Evolutionary conservation across 2,329 filamentous ascomycete genomes (phyloP).

Genomic region (Neopestalotiopsis clavispora): DNA sequence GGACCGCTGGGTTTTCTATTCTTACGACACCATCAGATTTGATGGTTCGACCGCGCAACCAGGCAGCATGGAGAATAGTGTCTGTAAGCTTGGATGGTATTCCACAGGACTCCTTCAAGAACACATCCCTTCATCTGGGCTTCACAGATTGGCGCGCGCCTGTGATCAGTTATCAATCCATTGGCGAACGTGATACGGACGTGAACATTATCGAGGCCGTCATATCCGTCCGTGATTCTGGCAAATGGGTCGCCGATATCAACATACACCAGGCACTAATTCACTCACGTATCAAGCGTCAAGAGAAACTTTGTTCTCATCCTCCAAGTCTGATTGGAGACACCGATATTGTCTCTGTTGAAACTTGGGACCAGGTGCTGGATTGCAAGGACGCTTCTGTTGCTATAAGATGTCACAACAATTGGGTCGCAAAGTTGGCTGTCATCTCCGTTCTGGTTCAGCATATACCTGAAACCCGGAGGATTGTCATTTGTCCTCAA

Average conservation of each 20-base stretch:
- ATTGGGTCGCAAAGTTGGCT: background rate
- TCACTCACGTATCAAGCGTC: too few relatives aligned
- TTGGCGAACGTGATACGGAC: conserved; percentile 15
- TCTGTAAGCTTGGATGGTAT: conserved; percentile 8
- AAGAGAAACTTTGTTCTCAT: too few relatives aligned
- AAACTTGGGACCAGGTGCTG: background rate
- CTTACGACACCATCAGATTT: conserved; percentile 1
- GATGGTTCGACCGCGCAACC: background rate
- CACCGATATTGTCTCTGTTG: background rate
- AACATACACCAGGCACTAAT: conserved; percentile 15
- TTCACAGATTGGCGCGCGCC: conserved; percentile 20
- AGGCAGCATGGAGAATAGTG: conserved; percentile 13
- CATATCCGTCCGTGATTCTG: conserved; percentile 18
- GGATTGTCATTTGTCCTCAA: too few relatives aligned
- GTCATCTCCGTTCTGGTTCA: background rate
- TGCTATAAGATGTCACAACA: background rate
- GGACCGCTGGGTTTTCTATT: conserved; percentile 16
- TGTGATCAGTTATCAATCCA: background rate
- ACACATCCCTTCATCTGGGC: conserved; percentile 18
- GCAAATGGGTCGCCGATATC: conserved; percentile 19
- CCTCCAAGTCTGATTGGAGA: background rate
- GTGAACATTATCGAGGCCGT: conserved; percentile 16
- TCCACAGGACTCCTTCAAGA: conserved; percentile 15
- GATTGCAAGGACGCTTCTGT: background rate
- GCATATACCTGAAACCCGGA: too few relatives aligned